These are phyloP conservation scores for Xylariaceae sp. DNA, from an alignment of 2,329 filamentous ascomycete genomes.

Conservation along the genomic window DNA sequence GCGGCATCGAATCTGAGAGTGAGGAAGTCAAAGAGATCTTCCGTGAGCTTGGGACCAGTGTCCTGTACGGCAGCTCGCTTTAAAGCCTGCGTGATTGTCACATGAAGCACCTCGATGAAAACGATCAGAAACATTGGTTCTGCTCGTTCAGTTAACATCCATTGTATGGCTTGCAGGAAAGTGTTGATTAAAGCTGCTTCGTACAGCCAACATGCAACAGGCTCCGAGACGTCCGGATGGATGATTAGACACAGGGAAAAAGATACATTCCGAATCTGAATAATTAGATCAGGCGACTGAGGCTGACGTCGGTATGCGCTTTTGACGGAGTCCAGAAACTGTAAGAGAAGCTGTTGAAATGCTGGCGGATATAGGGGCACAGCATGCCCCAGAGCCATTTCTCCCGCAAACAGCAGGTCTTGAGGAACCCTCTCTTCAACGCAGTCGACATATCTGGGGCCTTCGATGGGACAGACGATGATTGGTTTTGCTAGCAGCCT, in stretches of 20 bases:
- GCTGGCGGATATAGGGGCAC: conserved; percentile 28
- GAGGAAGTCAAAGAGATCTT: conserved; percentile 20
- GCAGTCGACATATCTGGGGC: conserved; percentile 15
- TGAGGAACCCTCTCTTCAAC: conserved; percentile 12
- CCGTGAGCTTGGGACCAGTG: conserved; percentile 14
- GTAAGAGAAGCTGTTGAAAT: conserved; percentile 29
- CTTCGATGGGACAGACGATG: conserved; percentile 25
- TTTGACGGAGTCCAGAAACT: conserved; percentile 26
- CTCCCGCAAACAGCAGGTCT: conserved; percentile 25
- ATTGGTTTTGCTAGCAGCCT: conserved; percentile 25
- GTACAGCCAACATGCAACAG: conserved; percentile 33
- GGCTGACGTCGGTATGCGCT: conserved; percentile 20
- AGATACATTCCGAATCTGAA: conserved; percentile 34
- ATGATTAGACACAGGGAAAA: conserved; percentile 45
- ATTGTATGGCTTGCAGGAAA: conserved; percentile 27
- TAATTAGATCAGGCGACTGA: conserved; percentile 14
- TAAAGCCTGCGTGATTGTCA: conserved; percentile 20
- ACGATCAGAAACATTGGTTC: conserved; percentile 23
- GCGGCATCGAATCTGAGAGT: conserved; percentile 9
- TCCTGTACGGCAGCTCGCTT: conserved; percentile 9
- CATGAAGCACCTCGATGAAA: conserved; percentile 29
- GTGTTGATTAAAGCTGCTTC: conserved; percentile 37
- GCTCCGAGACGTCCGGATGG: conserved; percentile 38
- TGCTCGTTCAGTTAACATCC: conserved; percentile 22
- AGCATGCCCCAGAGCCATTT: conserved; percentile 24